A percentile compares a stretch with the other conserved stretches of the same genome.
Conservation (phyloP, 345 rosid species). For the Brassica incana region DNA sequence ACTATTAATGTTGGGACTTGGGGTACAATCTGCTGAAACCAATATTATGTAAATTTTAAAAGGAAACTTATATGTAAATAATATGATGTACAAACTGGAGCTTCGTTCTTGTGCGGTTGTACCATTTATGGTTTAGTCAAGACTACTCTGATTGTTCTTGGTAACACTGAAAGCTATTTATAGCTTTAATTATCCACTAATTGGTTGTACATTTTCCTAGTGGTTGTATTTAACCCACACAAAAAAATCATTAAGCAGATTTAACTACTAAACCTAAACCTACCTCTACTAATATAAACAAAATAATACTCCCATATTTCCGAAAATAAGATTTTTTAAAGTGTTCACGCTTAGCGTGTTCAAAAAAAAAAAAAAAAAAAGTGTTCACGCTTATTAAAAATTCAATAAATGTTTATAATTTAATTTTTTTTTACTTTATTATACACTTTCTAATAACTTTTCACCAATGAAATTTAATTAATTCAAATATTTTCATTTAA, state of each 20-base stretch:
- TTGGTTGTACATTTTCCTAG: slow-evolving; percentile 34
- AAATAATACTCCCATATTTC: background rate
- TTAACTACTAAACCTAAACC: slow-evolving; percentile 18
- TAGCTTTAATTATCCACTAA: background rate
- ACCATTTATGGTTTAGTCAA: slow-evolving; percentile 31
- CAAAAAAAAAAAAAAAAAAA: too few relatives aligned
- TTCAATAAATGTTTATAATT: too few relatives aligned
- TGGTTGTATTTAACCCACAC: background rate
- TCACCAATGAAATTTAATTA: too few relatives aligned
- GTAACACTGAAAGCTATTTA: slow-evolving; percentile 23
- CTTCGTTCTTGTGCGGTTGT: slow-evolving; percentile 30
- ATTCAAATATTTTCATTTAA: too few relatives aligned
- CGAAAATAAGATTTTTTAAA: too few relatives aligned
- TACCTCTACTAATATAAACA: slow-evolving; percentile 6
- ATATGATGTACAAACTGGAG: background rate
- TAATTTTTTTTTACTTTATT: too few relatives aligned
- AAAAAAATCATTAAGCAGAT: slow-evolving; percentile 14
- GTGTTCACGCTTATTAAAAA: too few relatives aligned
- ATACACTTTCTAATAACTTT: too few relatives aligned
- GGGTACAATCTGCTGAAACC: background rate
- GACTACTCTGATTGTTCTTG: slow-evolving; percentile 30
- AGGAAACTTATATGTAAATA: background rate
- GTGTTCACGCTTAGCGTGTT: too few relatives aligned
- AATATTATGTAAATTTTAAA: background rate
- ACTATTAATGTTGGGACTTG: background rate